phyloP scores from a whole-genome alignment of 2,329 filamentous ascomycete species.

The Blastomyces parvus region DNA sequence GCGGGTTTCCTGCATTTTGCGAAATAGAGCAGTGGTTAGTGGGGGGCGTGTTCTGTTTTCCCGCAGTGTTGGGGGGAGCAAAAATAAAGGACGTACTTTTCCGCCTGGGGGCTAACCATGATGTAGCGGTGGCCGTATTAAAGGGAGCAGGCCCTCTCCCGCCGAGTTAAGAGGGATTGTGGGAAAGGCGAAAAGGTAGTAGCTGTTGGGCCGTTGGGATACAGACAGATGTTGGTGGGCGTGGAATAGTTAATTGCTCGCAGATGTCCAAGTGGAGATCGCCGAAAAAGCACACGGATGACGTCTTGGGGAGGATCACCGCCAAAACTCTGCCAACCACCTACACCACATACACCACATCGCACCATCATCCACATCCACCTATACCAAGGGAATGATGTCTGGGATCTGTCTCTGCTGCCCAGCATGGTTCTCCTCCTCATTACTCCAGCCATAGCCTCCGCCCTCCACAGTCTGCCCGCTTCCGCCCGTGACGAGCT shows the following conservation, averaged over 20 bases:
- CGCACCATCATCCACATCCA: neutral
- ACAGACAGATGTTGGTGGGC: neutral
- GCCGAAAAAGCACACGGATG: neutral
- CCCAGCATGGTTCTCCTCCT: conserved; percentile 35
- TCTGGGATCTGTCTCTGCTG: neutral
- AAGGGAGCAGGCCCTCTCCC: conserved; percentile 2
- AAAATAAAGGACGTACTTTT: conserved; percentile 8
- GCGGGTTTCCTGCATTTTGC: conserved; percentile 19
- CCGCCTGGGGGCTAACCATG: conserved; percentile 11
- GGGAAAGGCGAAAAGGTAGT: neutral
- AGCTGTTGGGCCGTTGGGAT: neutral
- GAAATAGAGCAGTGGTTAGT: conserved; percentile 15
- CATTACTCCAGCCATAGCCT: conserved; percentile 32
- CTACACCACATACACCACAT: neutral
- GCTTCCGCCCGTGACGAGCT: conserved; percentile 25
- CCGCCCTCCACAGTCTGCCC: conserved; percentile 31
- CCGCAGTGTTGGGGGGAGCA: neutral
- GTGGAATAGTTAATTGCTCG: neutral
- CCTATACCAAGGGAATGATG: neutral
- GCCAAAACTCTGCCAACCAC: neutral
- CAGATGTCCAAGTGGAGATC: too few relatives aligned
- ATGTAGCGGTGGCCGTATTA: neutral
- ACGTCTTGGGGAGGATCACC: neutral
- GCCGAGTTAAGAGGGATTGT: neutral
- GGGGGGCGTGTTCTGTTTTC: conserved; percentile 4